phyloP scores from a whole-genome alignment of 2,329 filamentous ascomycete genomes.

The Cercospora janseana region DNA sequence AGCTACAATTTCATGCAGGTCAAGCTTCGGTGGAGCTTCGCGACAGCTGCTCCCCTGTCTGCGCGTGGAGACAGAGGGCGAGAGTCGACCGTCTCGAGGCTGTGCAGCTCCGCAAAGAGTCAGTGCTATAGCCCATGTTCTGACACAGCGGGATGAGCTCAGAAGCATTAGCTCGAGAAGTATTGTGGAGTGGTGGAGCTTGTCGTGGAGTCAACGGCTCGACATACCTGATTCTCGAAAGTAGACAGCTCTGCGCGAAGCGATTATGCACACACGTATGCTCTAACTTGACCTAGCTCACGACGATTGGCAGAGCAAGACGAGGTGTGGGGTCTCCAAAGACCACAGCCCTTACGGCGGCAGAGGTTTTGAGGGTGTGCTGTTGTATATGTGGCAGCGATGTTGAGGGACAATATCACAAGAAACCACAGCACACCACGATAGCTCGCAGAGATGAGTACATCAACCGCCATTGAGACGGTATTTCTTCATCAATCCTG shows the following conservation, averaged over 20 bases:
- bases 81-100: background rate
- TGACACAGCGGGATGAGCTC: background rate
- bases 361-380: too few species aligned
- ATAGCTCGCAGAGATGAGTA: background rate
- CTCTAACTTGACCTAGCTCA: too few species aligned
- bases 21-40: background rate
- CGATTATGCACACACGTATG: too few species aligned
- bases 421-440: too few species aligned
- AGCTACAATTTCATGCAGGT: slow-evolving; percentile 3
- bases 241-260: too few species aligned
- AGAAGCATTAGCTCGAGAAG: background rate
- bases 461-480: slow-evolving; percentile 1
- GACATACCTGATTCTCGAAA: background rate
- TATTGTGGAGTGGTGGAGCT: background rate
- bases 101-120: background rate
- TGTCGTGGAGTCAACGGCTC: background rate
- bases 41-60: background rate
- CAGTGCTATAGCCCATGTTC: background rate
- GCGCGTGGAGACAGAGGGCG: slow-evolving; percentile 2
- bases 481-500: background rate
- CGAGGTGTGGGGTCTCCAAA: too few species aligned
- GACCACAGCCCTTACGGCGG: too few species aligned
- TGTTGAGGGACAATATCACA: too few species aligned
- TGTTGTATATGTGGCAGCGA: too few species aligned
- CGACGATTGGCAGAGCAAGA: too few species aligned